phyloP scores from a whole-genome alignment of 352 stramenopile genomes.

The Globisporangium sylvaticum region DNA sequence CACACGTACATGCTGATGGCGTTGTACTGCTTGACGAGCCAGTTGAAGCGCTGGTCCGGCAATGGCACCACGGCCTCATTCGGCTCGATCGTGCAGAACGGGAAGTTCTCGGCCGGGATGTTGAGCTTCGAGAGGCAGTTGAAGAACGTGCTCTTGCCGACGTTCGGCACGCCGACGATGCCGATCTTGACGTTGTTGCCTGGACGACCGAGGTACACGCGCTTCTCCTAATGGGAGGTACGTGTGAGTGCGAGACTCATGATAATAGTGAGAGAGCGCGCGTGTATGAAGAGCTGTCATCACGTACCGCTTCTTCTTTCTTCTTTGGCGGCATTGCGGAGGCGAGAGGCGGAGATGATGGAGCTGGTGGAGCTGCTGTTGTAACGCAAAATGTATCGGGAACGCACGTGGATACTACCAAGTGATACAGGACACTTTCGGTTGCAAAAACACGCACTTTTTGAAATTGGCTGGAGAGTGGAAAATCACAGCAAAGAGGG shows the following conservation, averaged over 20 bases:
- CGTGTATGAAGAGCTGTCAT: neutral
- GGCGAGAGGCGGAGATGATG: neutral
- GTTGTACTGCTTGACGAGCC: constrained; percentile 91
- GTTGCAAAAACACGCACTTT: no score
- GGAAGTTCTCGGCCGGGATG: constrained; percentile 91
- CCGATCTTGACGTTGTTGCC: constrained; percentile 97
- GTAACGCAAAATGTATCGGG: neutral
- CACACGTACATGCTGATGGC: constrained; percentile 72
- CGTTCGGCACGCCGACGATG: constrained; percentile 99
- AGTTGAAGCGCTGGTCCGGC: constrained; percentile 98
- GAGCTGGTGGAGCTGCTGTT: neutral
- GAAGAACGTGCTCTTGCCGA: constrained; percentile 99
- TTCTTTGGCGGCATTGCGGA: neutral
- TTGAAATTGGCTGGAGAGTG: no score
- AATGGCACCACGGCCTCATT: constrained; percentile 97
- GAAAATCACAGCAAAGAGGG: no score
- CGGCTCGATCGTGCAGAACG: constrained; percentile 99
- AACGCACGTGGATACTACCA: neutral
- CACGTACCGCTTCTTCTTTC: neutral
- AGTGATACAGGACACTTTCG: neutral
- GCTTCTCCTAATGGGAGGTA: constrained; percentile 25
- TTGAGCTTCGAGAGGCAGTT: constrained; percentile 97
- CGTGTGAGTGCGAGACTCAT: neutral
- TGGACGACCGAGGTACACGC: constrained; percentile 79
- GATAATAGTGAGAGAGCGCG: neutral